Evolutionary conservation across 192 early-diverging fungal genomes (phyloP).

Genomic region (Glomus cerebriforme): DNA sequence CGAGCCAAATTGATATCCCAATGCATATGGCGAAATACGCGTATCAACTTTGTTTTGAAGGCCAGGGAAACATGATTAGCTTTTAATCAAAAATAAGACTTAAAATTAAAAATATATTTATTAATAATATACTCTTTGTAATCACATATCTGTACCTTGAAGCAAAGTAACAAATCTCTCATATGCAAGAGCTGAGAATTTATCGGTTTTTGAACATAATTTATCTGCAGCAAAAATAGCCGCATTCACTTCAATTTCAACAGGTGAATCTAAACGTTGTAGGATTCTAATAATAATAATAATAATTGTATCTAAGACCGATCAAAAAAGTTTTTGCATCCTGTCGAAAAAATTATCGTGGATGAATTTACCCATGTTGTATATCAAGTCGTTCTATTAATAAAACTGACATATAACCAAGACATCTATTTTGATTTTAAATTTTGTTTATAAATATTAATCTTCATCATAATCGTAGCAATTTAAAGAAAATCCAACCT

Average conservation of each 20-base stretch:
- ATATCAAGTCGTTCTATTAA: slow-evolving; percentile 19
- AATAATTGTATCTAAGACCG: not conserved
- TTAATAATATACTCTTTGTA: not conserved
- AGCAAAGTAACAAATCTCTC: slow-evolving; percentile 12
- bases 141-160: not conserved
- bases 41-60: slow-evolving; percentile 17
- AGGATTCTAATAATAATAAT: slow-evolving; percentile 25
- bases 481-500: not conserved
- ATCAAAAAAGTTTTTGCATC: not conserved
- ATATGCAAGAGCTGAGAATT: slow-evolving; percentile 2
- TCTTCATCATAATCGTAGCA: not conserved
- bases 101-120: not conserved
- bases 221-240: slow-evolving; percentile 30
- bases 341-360: not conserved
- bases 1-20: slow-evolving; percentile 19
- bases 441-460: too few relatives aligned
- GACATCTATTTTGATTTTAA: not conserved
- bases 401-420: slow-evolving; percentile 26
- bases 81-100: not conserved
- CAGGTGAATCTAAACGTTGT: slow-evolving; percentile 19
- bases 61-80: not conserved
- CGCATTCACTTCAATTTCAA: slow-evolving; percentile 22
- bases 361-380: slow-evolving; percentile 20
- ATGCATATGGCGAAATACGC: slow-evolving; percentile 27
- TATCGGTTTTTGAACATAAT: slow-evolving; percentile 14